A percentile compares a stretch with the other conserved stretches of the same genome.
These are phyloP conservation scores for Rhodocollybia butyracea DNA, from an alignment of 768 basidiomycete species.

Conservation along the genomic window DNA sequence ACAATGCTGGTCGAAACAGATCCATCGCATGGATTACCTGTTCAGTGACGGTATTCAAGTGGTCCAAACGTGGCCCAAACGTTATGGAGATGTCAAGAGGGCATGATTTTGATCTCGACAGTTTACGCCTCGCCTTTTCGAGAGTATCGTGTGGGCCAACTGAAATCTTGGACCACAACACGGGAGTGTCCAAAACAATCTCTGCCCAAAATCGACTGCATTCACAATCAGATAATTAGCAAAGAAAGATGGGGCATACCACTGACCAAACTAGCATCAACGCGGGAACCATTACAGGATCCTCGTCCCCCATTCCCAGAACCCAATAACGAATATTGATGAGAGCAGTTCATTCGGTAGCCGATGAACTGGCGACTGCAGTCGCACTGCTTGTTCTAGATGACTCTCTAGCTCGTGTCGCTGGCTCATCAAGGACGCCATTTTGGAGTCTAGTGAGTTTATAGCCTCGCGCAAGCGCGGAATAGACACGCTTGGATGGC, in stretches of 20 bases:
- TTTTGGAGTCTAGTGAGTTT: conserved; percentile 62
- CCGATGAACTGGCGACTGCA: conserved; percentile 77
- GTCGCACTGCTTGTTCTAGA: conserved; percentile 72
- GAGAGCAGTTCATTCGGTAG: conserved; percentile 79
- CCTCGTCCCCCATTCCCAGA: conserved; percentile 60
- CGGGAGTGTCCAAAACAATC: conserved; percentile 66
- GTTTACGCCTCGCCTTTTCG: conserved; percentile 64
- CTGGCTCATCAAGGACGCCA: conserved; percentile 65
- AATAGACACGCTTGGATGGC: conserved; percentile 34
- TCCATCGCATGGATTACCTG: conserved; percentile 73
- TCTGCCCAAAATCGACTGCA: conserved; percentile 71
- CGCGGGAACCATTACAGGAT: conserved; percentile 68
- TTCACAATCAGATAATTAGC: neutral
- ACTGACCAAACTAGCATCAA: conserved; percentile 78
- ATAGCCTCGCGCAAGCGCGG: conserved; percentile 73
- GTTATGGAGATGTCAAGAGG: conserved; percentile 74
- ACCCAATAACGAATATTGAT: conserved; percentile 75
- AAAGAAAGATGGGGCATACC: conserved; percentile 5
- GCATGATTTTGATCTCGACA: conserved; percentile 72
- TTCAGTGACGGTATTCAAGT: conserved; percentile 57
- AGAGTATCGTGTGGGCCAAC: conserved; percentile 72
- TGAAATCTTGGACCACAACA: conserved; percentile 74
- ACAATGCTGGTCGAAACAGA: conserved; percentile 72
- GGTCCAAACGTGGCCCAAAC: conserved; percentile 65
- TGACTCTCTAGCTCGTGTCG: conserved; percentile 65